Evolutionary conservation across 768 basidiomycete species (phyloP).

Genomic region (Termitomyces sp.): DNA sequence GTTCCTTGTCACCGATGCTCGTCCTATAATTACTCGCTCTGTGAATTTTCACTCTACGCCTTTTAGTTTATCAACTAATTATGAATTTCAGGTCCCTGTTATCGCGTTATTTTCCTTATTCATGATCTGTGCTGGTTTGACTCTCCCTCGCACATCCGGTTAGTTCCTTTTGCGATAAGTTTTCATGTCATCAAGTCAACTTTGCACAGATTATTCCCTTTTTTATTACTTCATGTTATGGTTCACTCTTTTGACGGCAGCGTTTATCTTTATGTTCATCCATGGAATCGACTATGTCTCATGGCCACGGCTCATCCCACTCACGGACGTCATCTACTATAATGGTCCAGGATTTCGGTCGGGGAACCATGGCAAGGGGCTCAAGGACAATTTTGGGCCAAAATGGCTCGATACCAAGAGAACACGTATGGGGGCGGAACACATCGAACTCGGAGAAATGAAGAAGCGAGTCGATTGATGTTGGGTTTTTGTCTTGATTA

Average conservation of each 20-base stretch:
- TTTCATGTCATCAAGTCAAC: neutral
- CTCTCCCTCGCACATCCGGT: slow-evolving; percentile 87
- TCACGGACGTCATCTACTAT: slow-evolving; percentile 84
- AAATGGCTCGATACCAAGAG: slow-evolving; percentile 37
- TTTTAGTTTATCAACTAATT: slow-evolving; percentile 4
- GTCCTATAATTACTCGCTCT: slow-evolving; percentile 81
- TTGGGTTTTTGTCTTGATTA: neutral
- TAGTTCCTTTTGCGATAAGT: slow-evolving; percentile 23
- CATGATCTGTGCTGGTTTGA: slow-evolving; percentile 85
- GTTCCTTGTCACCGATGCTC: slow-evolving; percentile 71
- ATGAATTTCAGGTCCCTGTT: slow-evolving; percentile 69
- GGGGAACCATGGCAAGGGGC: slow-evolving; percentile 71
- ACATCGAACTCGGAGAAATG: slow-evolving; percentile 73
- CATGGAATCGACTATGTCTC: slow-evolving; percentile 94
- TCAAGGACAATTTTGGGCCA: slow-evolving; percentile 29
- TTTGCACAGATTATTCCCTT: slow-evolving; percentile 72
- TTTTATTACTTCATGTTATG: slow-evolving; percentile 84
- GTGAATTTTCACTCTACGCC: slow-evolving; percentile 44
- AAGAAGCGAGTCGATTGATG: slow-evolving; percentile 74
- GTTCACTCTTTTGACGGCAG: slow-evolving; percentile 58
- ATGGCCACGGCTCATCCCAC: slow-evolving; percentile 87
- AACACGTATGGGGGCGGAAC: slow-evolving; percentile 47
- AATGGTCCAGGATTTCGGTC: slow-evolving; percentile 86
- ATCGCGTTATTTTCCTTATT: slow-evolving; percentile 77
- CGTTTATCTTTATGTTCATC: slow-evolving; percentile 71